These are phyloP conservation scores for Pezicula radicicola DNA, from an alignment of 2,329 filamentous ascomycete species.

Conservation along the genomic window DNA sequence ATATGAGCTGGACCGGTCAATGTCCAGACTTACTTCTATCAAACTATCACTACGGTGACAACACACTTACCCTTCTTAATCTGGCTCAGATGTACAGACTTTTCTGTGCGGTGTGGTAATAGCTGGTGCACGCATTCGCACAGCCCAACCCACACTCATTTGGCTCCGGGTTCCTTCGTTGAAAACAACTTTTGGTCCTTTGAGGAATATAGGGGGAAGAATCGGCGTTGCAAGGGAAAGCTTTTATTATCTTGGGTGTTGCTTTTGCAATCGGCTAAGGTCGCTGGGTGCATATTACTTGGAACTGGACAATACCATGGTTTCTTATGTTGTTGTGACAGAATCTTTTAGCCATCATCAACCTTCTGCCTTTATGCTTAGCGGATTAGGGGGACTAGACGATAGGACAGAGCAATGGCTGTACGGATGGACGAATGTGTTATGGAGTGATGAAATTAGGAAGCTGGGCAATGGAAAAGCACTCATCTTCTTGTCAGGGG, in stretches of 20 bases:
- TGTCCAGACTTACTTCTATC: slow-evolving; percentile 1
- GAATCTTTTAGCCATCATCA: too few species aligned
- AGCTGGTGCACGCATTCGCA: slow-evolving; percentile 9
- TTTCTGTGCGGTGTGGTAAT: slow-evolving; percentile 19
- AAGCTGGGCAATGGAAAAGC: too few species aligned
- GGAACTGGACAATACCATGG: not conserved
- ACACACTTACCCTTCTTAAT: slow-evolving; percentile 23
- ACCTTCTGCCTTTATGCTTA: too few species aligned
- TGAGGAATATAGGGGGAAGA: not conserved
- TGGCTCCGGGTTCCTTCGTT: slow-evolving; percentile 5
- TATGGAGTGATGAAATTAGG: too few species aligned
- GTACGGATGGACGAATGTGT: too few species aligned
- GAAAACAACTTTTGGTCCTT: not conserved
- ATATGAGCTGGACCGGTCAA: slow-evolving; percentile 6
- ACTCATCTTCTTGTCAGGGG: too few species aligned
- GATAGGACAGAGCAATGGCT: too few species aligned
- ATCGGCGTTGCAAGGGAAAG: not conserved
- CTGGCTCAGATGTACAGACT: slow-evolving; percentile 26
- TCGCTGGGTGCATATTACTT: not conserved
- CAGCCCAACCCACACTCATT: slow-evolving; percentile 22
- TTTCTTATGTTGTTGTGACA: not conserved
- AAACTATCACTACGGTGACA: slow-evolving; percentile 6
- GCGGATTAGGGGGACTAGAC: too few species aligned
- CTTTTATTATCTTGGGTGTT: not conserved
- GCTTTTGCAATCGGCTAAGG: not conserved